phyloP scores from a whole-genome alignment of 305 asterid species.

The Andrographis paniculata region DNA sequence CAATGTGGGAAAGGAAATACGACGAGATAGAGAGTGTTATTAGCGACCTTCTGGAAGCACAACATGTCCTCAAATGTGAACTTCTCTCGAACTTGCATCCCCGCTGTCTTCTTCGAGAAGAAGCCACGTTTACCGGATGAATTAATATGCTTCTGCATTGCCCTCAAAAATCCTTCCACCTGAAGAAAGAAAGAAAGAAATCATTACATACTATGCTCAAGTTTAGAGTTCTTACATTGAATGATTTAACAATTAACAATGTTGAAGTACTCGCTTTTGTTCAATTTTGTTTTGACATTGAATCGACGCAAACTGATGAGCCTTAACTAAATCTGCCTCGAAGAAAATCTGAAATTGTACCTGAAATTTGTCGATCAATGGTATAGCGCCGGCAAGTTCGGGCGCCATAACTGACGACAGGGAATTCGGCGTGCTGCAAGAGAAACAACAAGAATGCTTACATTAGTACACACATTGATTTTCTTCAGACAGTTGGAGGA shows the following conservation, averaged over 20 bases:
- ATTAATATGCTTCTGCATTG: slow-evolving; percentile 89
- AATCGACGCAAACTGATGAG: background rate
- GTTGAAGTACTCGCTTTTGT: slow-evolving; percentile 8
- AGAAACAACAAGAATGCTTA: slow-evolving; percentile 11
- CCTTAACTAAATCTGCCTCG: background rate
- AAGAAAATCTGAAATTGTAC: slow-evolving; percentile 24
- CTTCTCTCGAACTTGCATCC: slow-evolving; percentile 66
- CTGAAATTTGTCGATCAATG: slow-evolving; percentile 88
- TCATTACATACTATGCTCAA: too few species aligned
- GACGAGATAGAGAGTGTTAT: slow-evolving; percentile 15
- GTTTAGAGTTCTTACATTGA: too few species aligned
- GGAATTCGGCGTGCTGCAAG: slow-evolving; percentile 71
- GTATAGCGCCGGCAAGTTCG: slow-evolving; percentile 86
- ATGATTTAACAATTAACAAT: background rate
- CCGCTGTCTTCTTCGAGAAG: slow-evolving; percentile 72
- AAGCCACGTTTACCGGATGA: slow-evolving; percentile 83
- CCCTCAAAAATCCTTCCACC: slow-evolving; percentile 94
- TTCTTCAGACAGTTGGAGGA: background rate
- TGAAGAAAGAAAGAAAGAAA: slow-evolving; percentile 18
- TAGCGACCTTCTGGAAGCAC: slow-evolving; percentile 40
- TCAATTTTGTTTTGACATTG: slow-evolving; percentile 14
- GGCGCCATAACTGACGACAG: slow-evolving; percentile 76
- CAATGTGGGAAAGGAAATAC: slow-evolving; percentile 11
- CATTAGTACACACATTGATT: background rate
- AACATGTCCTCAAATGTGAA: slow-evolving; percentile 95